A percentile compares a stretch with the other conserved stretches of the same genome.
These are phyloP conservation scores for Melaleuca alternifolia DNA, from an alignment of 345 rosid species.

Conservation along the genomic window DNA sequence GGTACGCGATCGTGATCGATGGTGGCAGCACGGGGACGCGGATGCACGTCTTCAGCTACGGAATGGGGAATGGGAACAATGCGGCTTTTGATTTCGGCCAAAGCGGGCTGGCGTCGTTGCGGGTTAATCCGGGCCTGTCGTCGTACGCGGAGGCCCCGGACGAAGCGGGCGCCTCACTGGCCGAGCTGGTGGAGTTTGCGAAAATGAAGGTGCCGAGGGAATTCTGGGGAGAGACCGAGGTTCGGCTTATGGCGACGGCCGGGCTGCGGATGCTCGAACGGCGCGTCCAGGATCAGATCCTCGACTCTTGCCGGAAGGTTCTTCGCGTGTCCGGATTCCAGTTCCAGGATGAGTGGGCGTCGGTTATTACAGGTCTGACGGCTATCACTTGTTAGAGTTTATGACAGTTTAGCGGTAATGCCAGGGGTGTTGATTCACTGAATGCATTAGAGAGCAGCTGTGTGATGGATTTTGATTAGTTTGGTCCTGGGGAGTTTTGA, in stretches of 20 bases:
- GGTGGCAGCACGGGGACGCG: conserved; percentile 92
- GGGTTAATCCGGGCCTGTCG: conserved; percentile 77
- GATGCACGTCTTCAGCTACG: conserved; percentile 48
- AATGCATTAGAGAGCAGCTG: neutral
- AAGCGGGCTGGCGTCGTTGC: conserved; percentile 34
- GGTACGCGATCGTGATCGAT: conserved; percentile 49
- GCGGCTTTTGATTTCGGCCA: conserved; percentile 39
- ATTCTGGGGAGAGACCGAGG: conserved; percentile 55
- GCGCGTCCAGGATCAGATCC: conserved; percentile 42
- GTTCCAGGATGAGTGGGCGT: conserved; percentile 66
- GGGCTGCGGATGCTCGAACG: conserved; percentile 69
- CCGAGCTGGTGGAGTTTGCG: conserved; percentile 55
- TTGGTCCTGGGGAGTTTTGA: neutral
- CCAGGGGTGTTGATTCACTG: neutral
- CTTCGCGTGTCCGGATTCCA: conserved; percentile 56
- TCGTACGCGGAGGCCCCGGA: conserved; percentile 48
- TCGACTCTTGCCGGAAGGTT: conserved; percentile 39
- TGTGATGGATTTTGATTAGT: neutral
- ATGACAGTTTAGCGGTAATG: too few species aligned
- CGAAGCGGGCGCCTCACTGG: conserved; percentile 41
- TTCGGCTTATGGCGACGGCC: conserved; percentile 91
- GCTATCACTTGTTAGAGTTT: neutral
- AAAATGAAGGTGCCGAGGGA: conserved; percentile 42
- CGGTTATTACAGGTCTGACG: conserved; percentile 62
- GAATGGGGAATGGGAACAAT: conserved; percentile 9